A percentile compares a stretch with the other conserved stretches of the same genome.
Evolutionary conservation across 2,329 filamentous ascomycete genomes (phyloP).

Genomic region (Cordyceps militaris): DNA sequence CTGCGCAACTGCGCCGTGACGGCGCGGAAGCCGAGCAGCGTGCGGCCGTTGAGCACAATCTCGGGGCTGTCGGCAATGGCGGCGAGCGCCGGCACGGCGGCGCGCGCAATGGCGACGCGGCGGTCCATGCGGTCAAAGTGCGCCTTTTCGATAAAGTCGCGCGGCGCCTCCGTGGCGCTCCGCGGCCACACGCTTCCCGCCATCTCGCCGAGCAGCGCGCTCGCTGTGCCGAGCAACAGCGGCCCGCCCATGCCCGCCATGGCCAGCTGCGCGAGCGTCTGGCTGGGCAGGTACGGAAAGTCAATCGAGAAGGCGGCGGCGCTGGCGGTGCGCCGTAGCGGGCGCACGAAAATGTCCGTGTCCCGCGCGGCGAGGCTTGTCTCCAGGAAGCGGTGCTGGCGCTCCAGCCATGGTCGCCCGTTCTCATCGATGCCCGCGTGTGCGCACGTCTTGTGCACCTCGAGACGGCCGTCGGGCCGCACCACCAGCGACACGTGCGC

Average conservation of each 20-base stretch:
- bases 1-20: neutral
- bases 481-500: neutral
- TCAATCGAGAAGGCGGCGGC: slow-evolving; percentile 3
- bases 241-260: slow-evolving; percentile 23
- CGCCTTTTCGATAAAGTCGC: slow-evolving; percentile 8
- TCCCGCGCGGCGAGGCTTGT: slow-evolving; percentile 1
- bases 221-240: slow-evolving; percentile 17
- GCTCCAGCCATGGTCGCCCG: slow-evolving; percentile 6
- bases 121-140: slow-evolving; percentile 9
- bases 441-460: slow-evolving; percentile 7
- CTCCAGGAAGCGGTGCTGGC: slow-evolving; percentile 1
- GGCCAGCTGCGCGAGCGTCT: slow-evolving; percentile 9
- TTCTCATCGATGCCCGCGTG: slow-evolving; percentile 11
- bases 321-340: neutral
- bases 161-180: neutral
- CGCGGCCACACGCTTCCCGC: slow-evolving; percentile 1
- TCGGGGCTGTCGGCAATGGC: slow-evolving; percentile 3
- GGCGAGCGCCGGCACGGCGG: neutral
- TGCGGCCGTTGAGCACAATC: slow-evolving; percentile 5
- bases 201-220: slow-evolving; percentile 3
- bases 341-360: slow-evolving; percentile 6
- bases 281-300: slow-evolving; percentile 9
- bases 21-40: neutral
- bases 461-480: neutral
- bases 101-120: slow-evolving; percentile 6